Evolutionary conservation across 768 basidiomycete genomes (phyloP).

Genomic region (Obba rivulosa): DNA sequence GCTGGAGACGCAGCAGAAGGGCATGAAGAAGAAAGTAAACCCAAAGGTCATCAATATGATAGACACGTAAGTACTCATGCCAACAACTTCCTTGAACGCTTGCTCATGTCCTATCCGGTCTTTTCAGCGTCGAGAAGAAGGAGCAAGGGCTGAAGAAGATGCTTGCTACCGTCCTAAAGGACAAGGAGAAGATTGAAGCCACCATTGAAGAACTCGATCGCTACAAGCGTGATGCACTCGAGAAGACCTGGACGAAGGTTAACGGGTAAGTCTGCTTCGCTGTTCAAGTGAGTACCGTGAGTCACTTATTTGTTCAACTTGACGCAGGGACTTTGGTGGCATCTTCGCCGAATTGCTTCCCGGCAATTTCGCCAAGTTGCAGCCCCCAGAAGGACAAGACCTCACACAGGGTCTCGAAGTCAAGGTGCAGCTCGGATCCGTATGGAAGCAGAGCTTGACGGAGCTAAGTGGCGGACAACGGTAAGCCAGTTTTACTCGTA

Average conservation of each 20-base stretch:
- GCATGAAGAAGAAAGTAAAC: constrained; percentile 94
- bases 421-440: constrained; percentile 89
- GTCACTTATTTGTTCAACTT: background rate
- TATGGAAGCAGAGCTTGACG: constrained; percentile 98
- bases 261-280: constrained; percentile 54
- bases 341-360: constrained; percentile 96
- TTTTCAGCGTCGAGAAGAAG: constrained; percentile 83
- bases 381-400: constrained; percentile 90
- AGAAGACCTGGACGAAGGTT: constrained; percentile 96
- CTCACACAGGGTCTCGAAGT: constrained; percentile 95
- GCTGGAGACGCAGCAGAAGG: constrained; percentile 72
- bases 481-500: constrained; percentile 36
- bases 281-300: background rate
- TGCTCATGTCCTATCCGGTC: background rate
- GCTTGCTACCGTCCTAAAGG: constrained; percentile 80
- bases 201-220: constrained; percentile 91
- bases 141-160: constrained; percentile 85
- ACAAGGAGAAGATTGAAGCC: constrained; percentile 92
- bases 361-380: constrained; percentile 93
- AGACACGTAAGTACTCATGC: constrained; percentile 58
- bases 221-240: constrained; percentile 89
- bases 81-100: constrained; percentile 1
- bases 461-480: constrained; percentile 97
- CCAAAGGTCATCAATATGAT: constrained; percentile 95
- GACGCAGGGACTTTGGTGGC: constrained; percentile 84